Base-by-base conservation (phyloP, 1,284 basidiomycete genomes). In the Filobasidium uniguttulatum region DNA sequence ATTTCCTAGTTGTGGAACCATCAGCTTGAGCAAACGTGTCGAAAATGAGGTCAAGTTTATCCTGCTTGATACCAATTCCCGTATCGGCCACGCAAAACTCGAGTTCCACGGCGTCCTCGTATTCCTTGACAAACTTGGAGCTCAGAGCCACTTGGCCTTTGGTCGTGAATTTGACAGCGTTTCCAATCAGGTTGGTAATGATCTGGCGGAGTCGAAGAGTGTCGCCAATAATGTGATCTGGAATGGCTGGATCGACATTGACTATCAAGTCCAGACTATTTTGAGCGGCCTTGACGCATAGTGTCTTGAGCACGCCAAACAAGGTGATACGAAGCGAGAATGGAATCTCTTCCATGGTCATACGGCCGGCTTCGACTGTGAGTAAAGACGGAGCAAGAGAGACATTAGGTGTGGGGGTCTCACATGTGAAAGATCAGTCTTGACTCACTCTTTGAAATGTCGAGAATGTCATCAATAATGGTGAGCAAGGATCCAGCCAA, bases 21-120 rank as follows among this genome's bases (percentile, higher is more conserved):
- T 98, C 94, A 0, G 94, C 94, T 66, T 98, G 94, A 61, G 89
- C 91, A 73, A 99, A 99, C 4, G 94, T 98, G 67, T 99, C 93
- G 70, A 98, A 99, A 65, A 99, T 99, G 65, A 98, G 75, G 63
- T 93, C 93, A 55, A 98, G 72, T 75, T 98, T 98, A 70, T 98
- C 94, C 68, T 91, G 90, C 49, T 94, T 91, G 69, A 99, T 98
- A 55, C 94, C 94, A 62, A 99, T 99, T 57, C 94, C 94, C 1
- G 91, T 96, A 67, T 98, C 94, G 47, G 83, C 83, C 12, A 98
- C 93, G 64, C 91, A 96, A 74, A 99, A 96, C 71, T 97, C 89
- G 28, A 99, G 74, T 48, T 88, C 87, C 44, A 91, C 83, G 59
- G 78, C 81, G 61, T 80, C 75, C 60, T 85, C 79, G 60, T 83